Conservation (phyloP, 2,329 filamentous ascomycete genomes). For the Phialocephala subalpina region DNA sequence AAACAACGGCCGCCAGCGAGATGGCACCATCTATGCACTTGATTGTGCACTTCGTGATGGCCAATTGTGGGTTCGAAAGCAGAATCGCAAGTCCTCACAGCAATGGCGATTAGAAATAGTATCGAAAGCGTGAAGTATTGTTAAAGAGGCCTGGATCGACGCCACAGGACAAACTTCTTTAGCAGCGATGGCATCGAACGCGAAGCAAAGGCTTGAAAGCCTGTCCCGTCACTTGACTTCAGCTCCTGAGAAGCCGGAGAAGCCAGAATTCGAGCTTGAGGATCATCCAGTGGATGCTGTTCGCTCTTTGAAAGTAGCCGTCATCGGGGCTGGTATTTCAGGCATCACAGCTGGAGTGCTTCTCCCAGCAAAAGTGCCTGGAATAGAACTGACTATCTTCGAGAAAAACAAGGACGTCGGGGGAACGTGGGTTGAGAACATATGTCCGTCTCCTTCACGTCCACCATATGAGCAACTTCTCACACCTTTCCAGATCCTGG, state of each 20-base stretch:
- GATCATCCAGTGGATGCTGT: constrained; percentile 46
- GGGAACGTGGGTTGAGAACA: constrained; percentile 60
- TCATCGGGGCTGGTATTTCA: constrained; percentile 70
- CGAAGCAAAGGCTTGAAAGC: not conserved
- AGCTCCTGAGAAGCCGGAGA: not conserved
- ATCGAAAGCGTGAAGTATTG: too few species aligned
- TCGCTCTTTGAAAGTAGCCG: constrained; percentile 24
- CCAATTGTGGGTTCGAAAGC: not conserved
- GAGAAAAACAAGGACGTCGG: constrained; percentile 57
- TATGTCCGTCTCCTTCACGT: constrained; percentile 24
- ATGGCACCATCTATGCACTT: not conserved
- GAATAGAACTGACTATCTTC: constrained; percentile 55
- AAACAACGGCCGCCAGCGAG: not conserved
- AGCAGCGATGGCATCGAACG: not conserved
- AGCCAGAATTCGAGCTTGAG: constrained; percentile 46
- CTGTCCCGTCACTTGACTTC: not conserved
- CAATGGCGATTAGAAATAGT: too few species aligned
- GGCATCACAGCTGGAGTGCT: constrained; percentile 71
- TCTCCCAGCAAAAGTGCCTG: constrained; percentile 72
- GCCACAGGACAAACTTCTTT: not conserved
- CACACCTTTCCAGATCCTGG: constrained; percentile 29
- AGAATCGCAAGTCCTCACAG: too few species aligned
- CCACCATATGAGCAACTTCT: not conserved
- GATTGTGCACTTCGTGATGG: not conserved
- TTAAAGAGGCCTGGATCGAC: too few species aligned